Evolutionary conservation across 306 rosid genomes (phyloP).

Genomic region (Casuarina cunninghamiana): DNA sequence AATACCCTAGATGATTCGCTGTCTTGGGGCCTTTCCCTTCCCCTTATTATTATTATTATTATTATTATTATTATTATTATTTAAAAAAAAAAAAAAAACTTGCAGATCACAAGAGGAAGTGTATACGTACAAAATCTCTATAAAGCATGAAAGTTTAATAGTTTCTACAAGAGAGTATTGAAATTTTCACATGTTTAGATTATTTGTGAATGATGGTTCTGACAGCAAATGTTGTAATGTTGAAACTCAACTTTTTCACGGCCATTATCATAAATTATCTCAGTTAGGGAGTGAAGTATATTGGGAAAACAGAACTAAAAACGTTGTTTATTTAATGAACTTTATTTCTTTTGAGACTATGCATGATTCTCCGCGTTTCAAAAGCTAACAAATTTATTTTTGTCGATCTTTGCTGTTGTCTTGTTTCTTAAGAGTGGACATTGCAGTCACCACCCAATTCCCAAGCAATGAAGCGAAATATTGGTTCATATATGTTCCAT

Average conservation of each 20-base stretch:
- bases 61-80: too few species aligned
- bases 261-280: neutral
- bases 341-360: neutral
- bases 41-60: neutral
- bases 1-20: neutral
- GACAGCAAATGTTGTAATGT: too few species aligned
- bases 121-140: neutral
- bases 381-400: too few species aligned
- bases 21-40: neutral
- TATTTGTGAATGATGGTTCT: neutral
- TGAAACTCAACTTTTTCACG: neutral
- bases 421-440: too few species aligned
- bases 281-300: neutral
- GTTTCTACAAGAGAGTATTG: too few species aligned
- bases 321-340: neutral
- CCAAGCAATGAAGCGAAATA: too few species aligned
- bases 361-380: too few species aligned
- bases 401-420: too few species aligned
- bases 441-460: too few species aligned
- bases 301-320: neutral
- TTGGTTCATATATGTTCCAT: neutral
- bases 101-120: neutral
- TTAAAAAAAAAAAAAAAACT: neutral
- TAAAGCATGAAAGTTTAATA: neutral
- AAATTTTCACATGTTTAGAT: too few species aligned